Conservation (phyloP, 2,329 filamentous ascomycete species). For the Ascochyta clinopodiicola region DNA sequence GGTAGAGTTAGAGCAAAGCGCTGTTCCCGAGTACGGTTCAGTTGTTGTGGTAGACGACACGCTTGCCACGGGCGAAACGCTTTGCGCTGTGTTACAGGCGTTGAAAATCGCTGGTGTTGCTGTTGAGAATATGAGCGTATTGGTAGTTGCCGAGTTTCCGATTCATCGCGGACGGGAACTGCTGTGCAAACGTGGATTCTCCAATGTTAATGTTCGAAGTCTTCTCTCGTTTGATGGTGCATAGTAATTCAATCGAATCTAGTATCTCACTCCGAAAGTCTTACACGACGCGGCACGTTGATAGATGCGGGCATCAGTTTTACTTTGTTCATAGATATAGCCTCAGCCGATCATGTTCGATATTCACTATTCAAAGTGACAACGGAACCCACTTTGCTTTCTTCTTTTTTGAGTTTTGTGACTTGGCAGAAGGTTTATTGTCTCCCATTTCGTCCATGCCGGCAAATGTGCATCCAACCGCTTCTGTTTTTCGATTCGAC, state of each 20-base stretch:
- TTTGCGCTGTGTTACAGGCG: slow-evolving; percentile 61
- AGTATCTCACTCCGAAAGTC: no score
- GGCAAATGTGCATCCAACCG: no score
- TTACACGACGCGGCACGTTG: no score
- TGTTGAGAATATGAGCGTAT: slow-evolving; percentile 53
- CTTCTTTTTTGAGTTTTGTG: no score
- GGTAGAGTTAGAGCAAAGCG: slow-evolving; percentile 60
- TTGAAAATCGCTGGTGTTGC: slow-evolving; percentile 53
- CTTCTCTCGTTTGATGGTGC: slow-evolving; percentile 59
- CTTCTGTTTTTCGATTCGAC: no score
- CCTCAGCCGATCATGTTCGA: no score
- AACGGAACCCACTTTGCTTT: no score
- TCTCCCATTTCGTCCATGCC: no score
- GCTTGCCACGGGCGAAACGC: slow-evolving; percentile 62
- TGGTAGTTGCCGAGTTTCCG: slow-evolving; percentile 66
- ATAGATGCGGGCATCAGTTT: no score
- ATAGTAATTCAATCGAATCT: neutral
- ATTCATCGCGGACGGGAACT: slow-evolving; percentile 59
- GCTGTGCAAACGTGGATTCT: slow-evolving; percentile 59
- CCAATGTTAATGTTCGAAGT: slow-evolving; percentile 57
- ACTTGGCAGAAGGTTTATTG: no score
- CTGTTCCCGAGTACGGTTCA: slow-evolving; percentile 48
- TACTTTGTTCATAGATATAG: no score
- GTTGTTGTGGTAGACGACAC: slow-evolving; percentile 69
- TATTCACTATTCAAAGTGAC: no score